Conservation (phyloP, 2,329 filamentous ascomycete genomes). For the Trichophaea hybrida region DNA sequence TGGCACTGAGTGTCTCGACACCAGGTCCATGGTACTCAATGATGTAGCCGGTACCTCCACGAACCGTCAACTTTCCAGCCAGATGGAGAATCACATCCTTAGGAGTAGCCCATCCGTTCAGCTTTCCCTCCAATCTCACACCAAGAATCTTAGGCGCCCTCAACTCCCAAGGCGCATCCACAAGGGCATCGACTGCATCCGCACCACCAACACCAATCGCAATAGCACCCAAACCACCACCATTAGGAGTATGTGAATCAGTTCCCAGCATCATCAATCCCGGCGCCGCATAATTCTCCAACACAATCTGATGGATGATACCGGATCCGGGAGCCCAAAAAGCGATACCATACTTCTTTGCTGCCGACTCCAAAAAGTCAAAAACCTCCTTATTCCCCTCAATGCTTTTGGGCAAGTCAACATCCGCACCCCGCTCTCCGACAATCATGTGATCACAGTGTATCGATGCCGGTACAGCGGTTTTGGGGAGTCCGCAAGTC, state of each 20-base stretch:
- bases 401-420: constrained; percentile 73
- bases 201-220: constrained; percentile 95
- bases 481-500: constrained; percentile 78
- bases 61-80: constrained; percentile 77
- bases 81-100: constrained; percentile 92
- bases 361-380: constrained; percentile 87
- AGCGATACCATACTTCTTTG: constrained; percentile 82
- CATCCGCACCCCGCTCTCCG: constrained; percentile 74
- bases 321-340: constrained; percentile 91
- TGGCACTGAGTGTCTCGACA: constrained; percentile 75
- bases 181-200: constrained; percentile 90
- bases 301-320: constrained; percentile 92
- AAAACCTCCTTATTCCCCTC: constrained; percentile 92
- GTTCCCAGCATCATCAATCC: constrained; percentile 98
- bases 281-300: constrained; percentile 96
- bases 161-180: constrained; percentile 92
- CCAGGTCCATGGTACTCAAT: constrained; percentile 90
- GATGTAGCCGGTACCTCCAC: constrained; percentile 84
- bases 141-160: constrained; percentile 73
- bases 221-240: constrained; percentile 82
- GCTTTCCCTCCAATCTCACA: constrained; percentile 66
- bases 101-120: constrained; percentile 81
- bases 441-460: constrained; percentile 99
- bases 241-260: constrained; percentile 86
- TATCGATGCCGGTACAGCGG: constrained; percentile 89